These are phyloP conservation scores for Arthroderma uncinatum DNA, from an alignment of 2,329 filamentous ascomycete genomes.

Conservation along the genomic window DNA sequence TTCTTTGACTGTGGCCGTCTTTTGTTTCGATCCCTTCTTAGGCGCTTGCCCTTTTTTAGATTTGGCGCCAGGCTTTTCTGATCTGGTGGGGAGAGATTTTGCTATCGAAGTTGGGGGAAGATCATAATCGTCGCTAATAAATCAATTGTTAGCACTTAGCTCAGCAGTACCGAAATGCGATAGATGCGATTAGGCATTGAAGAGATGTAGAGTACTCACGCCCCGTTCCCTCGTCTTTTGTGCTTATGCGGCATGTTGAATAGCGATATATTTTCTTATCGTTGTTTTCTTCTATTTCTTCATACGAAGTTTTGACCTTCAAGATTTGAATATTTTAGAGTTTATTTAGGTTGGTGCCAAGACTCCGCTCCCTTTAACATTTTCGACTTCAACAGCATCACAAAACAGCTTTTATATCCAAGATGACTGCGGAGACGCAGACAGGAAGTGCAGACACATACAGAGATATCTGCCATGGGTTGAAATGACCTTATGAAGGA, in stretches of 20 bases:
- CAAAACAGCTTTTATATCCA: neutral
- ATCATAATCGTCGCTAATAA: constrained; percentile 32
- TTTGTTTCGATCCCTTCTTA: constrained; percentile 22
- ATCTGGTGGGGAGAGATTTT: constrained; percentile 47
- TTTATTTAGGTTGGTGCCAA: constrained; percentile 1
- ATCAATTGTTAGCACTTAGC: constrained; percentile 35
- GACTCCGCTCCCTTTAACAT: neutral
- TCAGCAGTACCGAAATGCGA: constrained; percentile 7
- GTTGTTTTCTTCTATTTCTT: neutral
- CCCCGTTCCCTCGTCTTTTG: constrained; percentile 48
- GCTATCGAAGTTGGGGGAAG: constrained; percentile 52
- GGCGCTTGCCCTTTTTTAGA: constrained; percentile 28
- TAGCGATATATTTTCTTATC: neutral
- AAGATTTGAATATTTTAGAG: constrained; percentile 11
- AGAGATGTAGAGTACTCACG: constrained; percentile 33
- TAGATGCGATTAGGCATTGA: constrained; percentile 11
- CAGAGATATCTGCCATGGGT: neutral
- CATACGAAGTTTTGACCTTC: neutral
- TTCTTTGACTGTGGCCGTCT: constrained; percentile 24
- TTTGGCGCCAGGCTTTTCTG: constrained; percentile 25
- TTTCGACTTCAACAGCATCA: neutral
- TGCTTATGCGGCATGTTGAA: constrained; percentile 73
- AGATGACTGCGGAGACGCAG: neutral
- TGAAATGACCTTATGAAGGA: neutral
- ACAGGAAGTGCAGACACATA: neutral